Conservation (phyloP, 495 filamentous ascomycete genomes). For the Aspergillus hancockii region DNA sequence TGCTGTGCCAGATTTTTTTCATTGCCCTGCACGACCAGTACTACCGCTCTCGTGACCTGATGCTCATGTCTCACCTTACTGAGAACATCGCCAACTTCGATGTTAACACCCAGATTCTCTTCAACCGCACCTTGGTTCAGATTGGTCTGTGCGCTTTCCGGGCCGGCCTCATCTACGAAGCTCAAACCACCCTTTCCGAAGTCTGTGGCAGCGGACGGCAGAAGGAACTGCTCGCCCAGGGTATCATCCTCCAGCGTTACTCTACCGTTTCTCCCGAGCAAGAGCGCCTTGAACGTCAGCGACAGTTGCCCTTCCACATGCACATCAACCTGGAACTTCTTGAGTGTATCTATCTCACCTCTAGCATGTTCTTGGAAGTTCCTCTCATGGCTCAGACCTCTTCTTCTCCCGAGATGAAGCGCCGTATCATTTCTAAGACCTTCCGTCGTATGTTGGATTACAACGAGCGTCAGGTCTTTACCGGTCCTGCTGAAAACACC, state of each 20-base stretch:
- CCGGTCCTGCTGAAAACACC: constrained; percentile 96
- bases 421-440: constrained; percentile 98
- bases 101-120: constrained; percentile 95
- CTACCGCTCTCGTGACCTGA: constrained; percentile 95
- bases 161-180: constrained; percentile 93
- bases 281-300: constrained; percentile 91
- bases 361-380: constrained; percentile 98
- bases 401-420: constrained; percentile 93
- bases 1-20: constrained; percentile 99
- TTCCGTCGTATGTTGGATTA: constrained; percentile 99
- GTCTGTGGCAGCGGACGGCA: constrained; percentile 96
- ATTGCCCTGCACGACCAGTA: constrained; percentile 95
- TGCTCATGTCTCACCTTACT: constrained; percentile 99
- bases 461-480: constrained; percentile 99
- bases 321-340: constrained; percentile 99
- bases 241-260: constrained; percentile 95
- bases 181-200: constrained; percentile 93
- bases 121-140: constrained; percentile 97
- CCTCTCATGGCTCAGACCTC: constrained; percentile 95
- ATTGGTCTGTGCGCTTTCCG: constrained; percentile 98
- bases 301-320: constrained; percentile 99
- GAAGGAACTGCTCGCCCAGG: constrained; percentile 97
- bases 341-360: constrained; percentile 97
- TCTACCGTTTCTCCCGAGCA: constrained; percentile 95
- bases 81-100: constrained; percentile 95